Evolutionary conservation across 345 rosid genomes (phyloP).

Genomic region (Erucastrum elatum): DNA sequence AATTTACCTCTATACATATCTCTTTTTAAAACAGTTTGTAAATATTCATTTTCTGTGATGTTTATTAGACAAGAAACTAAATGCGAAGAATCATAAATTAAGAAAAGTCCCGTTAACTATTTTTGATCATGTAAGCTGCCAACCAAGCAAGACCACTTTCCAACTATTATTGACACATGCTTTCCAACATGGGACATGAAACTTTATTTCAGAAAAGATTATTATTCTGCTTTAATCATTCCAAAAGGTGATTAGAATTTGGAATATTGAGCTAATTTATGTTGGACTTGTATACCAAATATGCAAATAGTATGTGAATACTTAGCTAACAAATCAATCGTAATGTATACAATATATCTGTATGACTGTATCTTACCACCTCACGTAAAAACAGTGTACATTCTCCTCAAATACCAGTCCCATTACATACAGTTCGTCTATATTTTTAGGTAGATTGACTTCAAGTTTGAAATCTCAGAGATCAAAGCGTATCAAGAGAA

Average conservation of each 20-base stretch:
- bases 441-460: not conserved
- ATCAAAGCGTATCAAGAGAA: not conserved
- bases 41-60: not conserved
- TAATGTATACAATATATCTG: not conserved
- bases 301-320: not conserved
- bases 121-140: constrained; percentile 36
- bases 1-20: constrained; percentile 36
- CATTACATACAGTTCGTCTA: too few relatives aligned
- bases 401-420: too few relatives aligned
- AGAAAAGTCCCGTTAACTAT: constrained; percentile 2
- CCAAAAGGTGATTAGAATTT: constrained; percentile 28
- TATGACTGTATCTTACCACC: too few relatives aligned
- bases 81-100: not conserved
- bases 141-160: constrained; percentile 40
- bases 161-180: constrained; percentile 38
- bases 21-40: not conserved
- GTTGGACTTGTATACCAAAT: not conserved
- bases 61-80: constrained; percentile 12
- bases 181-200: constrained; percentile 36
- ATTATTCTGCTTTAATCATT: constrained; percentile 22
- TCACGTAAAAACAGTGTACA: too few relatives aligned
- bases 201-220: constrained; percentile 32
- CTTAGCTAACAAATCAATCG: too few relatives aligned
- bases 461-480: constrained; percentile 15
- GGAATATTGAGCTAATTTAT: constrained; percentile 6